These are phyloP conservation scores for Pleurotus salmoneostramineus DNA, from an alignment of 768 basidiomycete genomes.

Conservation along the genomic window DNA sequence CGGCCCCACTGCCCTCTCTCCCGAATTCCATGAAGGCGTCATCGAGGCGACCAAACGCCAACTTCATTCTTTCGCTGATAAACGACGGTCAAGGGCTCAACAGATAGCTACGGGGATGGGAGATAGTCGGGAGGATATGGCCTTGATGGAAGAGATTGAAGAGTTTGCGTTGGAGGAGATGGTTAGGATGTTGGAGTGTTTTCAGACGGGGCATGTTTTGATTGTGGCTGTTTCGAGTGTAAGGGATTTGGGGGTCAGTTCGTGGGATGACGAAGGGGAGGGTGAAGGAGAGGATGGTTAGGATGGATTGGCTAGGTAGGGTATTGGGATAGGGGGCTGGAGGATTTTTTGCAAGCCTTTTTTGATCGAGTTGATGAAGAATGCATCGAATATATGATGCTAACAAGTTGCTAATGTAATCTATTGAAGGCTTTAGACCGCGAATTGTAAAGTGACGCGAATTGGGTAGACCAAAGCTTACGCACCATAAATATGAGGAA, in stretches of 20 bases:
- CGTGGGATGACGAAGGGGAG: conserved; percentile 46
- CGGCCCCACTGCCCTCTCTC: conserved; percentile 46
- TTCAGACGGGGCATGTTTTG: conserved; percentile 61
- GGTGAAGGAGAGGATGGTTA: conserved; percentile 33
- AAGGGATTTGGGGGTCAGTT: conserved; percentile 58
- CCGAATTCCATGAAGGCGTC: conserved; percentile 48
- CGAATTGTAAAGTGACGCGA: too few relatives aligned
- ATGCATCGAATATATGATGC: too few relatives aligned
- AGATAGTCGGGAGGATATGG: conserved; percentile 56
- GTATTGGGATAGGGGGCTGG: too few relatives aligned
- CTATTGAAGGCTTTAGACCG: too few relatives aligned
- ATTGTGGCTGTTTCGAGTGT: conserved; percentile 71
- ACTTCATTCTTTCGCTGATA: conserved; percentile 64
- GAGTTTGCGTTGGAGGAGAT: conserved; percentile 82
- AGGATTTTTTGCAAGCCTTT: too few relatives aligned
- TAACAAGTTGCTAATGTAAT: too few relatives aligned
- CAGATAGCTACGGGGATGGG: conserved; percentile 25
- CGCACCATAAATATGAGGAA: too few relatives aligned
- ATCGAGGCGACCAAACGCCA: conserved; percentile 72
- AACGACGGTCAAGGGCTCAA: conserved; percentile 51
- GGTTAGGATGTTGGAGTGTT: conserved; percentile 51
- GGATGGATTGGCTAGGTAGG: conserved; percentile 9
- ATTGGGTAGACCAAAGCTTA: too few relatives aligned
- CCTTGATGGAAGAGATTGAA: conserved; percentile 77
- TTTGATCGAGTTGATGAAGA: too few relatives aligned